A percentile compares a stretch with the other conserved stretches of the same genome.
These are phyloP conservation scores for Zymoseptoria tritici DNA, from an alignment of 2,329 filamentous ascomycete species.

Conservation along the genomic window DNA sequence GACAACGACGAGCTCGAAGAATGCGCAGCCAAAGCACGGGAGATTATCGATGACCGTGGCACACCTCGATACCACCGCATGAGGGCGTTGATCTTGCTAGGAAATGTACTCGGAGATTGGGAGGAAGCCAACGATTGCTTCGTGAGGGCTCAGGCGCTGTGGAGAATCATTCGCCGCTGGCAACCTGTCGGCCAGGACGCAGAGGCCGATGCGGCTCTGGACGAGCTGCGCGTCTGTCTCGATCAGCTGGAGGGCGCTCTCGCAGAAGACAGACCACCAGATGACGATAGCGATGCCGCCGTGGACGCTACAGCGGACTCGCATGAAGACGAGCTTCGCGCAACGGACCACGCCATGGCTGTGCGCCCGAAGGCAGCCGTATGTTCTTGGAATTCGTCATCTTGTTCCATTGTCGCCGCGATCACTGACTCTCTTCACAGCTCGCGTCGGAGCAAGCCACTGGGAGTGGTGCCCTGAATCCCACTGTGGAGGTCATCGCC, in stretches of 20 bases:
- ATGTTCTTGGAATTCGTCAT: too few relatives aligned
- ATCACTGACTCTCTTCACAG: too few relatives aligned
- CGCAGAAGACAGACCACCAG: neutral
- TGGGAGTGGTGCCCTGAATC: too few relatives aligned
- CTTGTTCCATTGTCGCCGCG: too few relatives aligned
- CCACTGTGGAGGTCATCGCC: too few relatives aligned
- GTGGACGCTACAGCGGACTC: too few relatives aligned
- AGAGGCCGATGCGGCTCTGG: neutral
- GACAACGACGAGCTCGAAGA: conserved; percentile 1
- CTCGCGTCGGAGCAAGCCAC: too few relatives aligned
- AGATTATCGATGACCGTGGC: neutral
- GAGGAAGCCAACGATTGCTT: conserved; percentile 1
- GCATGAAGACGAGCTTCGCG: too few relatives aligned
- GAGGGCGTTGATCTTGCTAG: conserved; percentile 1
- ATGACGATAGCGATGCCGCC: too few relatives aligned
- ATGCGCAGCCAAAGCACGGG: neutral
- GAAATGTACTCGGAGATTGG: neutral
- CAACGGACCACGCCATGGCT: too few relatives aligned
- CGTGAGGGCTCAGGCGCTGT: neutral
- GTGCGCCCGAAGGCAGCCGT: too few relatives aligned
- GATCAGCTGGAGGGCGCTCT: neutral
- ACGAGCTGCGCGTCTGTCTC: neutral
- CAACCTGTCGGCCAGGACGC: neutral
- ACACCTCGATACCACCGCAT: conserved; percentile 2
- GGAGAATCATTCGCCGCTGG: neutral